phyloP scores from a whole-genome alignment of 2,329 filamentous ascomycete species.

The Alternaria consortialis region DNA sequence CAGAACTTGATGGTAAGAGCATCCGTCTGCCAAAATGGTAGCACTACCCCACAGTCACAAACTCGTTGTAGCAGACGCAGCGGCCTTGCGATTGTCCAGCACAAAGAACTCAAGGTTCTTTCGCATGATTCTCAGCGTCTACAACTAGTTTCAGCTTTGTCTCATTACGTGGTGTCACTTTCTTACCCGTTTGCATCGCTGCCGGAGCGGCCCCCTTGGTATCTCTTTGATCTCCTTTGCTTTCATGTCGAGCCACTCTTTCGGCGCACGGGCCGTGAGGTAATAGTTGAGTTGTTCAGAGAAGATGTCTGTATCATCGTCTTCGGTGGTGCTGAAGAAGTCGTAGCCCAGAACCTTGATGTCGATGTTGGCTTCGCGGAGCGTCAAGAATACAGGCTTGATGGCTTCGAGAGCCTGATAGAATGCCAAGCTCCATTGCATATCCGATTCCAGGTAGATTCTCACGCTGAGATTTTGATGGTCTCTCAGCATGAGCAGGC shows the following conservation, averaged over 20 bases:
- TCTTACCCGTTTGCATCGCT: constrained; percentile 8
- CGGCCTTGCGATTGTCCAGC: background rate
- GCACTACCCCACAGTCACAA: background rate
- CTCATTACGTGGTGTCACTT: background rate
- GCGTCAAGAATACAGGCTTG: background rate
- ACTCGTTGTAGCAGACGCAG: background rate
- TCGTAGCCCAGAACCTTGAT: constrained; percentile 15
- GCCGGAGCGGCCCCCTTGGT: background rate
- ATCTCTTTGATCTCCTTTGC: constrained; percentile 9
- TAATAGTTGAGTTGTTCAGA: constrained; percentile 20
- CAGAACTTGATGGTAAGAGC: too few relatives aligned
- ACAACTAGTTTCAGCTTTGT: background rate
- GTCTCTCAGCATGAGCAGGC: constrained; percentile 14
- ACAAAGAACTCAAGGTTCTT: constrained; percentile 9
- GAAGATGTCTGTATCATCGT: background rate
- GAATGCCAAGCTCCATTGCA: constrained; percentile 6
- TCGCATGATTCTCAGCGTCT: constrained; percentile 13
- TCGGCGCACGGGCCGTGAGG: constrained; percentile 5
- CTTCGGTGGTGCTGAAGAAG: constrained; percentile 12
- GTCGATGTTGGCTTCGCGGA: constrained; percentile 6
- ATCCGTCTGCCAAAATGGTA: background rate
- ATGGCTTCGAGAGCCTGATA: constrained; percentile 15
- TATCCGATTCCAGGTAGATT: constrained; percentile 3
- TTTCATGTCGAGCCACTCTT: constrained; percentile 21
- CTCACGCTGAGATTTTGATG: background rate